These are phyloP conservation scores for Teratosphaeria viscida DNA, from an alignment of 2,329 filamentous ascomycete species.

Conservation along the genomic window DNA sequence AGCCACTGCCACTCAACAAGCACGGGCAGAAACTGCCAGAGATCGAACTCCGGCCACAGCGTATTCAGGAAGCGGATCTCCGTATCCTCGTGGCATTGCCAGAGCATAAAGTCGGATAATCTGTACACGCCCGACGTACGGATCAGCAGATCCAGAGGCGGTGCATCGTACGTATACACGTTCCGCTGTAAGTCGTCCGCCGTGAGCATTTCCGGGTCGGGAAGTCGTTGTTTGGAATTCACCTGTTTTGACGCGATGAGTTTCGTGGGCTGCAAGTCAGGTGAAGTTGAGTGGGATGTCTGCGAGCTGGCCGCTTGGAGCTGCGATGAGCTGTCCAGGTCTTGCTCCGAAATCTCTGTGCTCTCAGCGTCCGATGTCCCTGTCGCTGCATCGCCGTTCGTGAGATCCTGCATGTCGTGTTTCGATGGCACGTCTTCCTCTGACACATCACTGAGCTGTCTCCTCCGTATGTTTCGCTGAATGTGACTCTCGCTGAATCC, in stretches of 20 bases:
- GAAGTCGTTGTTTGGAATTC: slow-evolving; percentile 21
- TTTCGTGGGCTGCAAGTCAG: slow-evolving; percentile 26
- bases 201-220: slow-evolving; percentile 83
- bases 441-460: slow-evolving; percentile 31
- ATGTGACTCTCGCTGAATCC: slow-evolving; percentile 85
- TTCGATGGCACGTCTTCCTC: slow-evolving; percentile 16
- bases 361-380: slow-evolving; percentile 11
- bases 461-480: slow-evolving; percentile 63
- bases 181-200: slow-evolving; percentile 70
- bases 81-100: slow-evolving; percentile 90
- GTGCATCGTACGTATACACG: slow-evolving; percentile 76
- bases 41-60: slow-evolving; percentile 90
- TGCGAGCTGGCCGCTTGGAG: slow-evolving; percentile 28
- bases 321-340: slow-evolving; percentile 19
- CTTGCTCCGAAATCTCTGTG: slow-evolving; percentile 15
- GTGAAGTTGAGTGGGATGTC: slow-evolving; percentile 29
- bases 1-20: slow-evolving; percentile 78
- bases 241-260: background rate
- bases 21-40: slow-evolving; percentile 88
- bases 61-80: slow-evolving; percentile 87
- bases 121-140: slow-evolving; percentile 88
- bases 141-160: slow-evolving; percentile 81
- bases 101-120: slow-evolving; percentile 95
- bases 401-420: background rate
- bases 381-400: slow-evolving; percentile 3